Evolutionary conservation across 2,329 filamentous ascomycete species (phyloP).

Genomic region (Macrophomina tecta): DNA sequence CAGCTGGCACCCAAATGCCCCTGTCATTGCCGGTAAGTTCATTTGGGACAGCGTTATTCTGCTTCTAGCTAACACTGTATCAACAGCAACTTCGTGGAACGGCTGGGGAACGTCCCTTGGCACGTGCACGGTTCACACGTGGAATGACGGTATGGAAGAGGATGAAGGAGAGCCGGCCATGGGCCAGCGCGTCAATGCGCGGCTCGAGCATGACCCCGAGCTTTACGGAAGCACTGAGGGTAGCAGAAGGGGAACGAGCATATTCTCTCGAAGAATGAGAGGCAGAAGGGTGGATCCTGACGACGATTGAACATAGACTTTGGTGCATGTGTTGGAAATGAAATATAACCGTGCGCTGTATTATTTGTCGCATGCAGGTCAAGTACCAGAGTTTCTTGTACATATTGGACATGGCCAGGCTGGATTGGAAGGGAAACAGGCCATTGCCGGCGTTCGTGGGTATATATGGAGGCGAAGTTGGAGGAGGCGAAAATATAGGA

Average conservation of each 20-base stretch:
- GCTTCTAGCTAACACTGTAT: neutral
- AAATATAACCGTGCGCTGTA: no score
- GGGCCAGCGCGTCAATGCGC: conserved; percentile 44
- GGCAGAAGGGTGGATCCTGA: neutral
- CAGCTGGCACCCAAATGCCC: conserved; percentile 87
- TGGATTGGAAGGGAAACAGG: neutral
- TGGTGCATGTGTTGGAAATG: no score
- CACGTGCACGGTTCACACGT: conserved; percentile 79
- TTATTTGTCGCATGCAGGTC: neutral
- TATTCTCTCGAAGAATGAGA: conserved; percentile 20
- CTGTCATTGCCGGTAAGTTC: conserved; percentile 71
- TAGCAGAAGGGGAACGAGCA: conserved; percentile 12
- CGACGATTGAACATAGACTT: conserved; percentile 7
- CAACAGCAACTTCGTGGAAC: conserved; percentile 79
- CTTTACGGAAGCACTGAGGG: conserved; percentile 36
- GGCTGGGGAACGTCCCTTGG: conserved; percentile 75
- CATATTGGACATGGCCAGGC: conserved; percentile 6
- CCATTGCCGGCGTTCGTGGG: conserved; percentile 8
- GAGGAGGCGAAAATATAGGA: neutral
- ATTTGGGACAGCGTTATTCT: neutral
- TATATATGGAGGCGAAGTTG: conserved; percentile 8
- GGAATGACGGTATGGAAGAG: conserved; percentile 68
- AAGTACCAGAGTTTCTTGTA: neutral
- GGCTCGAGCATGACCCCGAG: conserved; percentile 44
- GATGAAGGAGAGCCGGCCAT: conserved; percentile 57